Evolutionary conservation across 2,329 filamentous ascomycete species (phyloP), one percentile per base, ranked within the genome.

Genomic region (Grosmannia penicillata): DNA sequence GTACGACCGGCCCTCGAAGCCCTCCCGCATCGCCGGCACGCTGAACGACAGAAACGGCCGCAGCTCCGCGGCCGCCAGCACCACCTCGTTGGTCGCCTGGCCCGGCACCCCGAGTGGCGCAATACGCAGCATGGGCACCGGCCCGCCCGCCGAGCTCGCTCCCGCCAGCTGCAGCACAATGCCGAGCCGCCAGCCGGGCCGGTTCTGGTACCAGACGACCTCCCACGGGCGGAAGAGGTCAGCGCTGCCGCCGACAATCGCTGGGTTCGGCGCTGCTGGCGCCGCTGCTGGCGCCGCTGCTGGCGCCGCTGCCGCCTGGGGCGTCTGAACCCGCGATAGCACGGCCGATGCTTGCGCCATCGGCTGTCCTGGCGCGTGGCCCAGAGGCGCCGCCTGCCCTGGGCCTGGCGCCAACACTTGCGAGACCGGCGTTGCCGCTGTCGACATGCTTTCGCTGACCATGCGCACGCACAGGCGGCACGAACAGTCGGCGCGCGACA

Each of bases 401-500:
- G 7, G 8, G 6, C 7, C 29, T 10, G 29, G n/a, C 15, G 29
- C 29, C 29, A 28, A 11, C 17, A 3, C n/a, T n/a, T n/a, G n/a
- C n/a, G n/a, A n/a, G n/a, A n/a, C n/a, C 19, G 7, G 18, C 1
- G 19, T 14, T 17, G 27, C 5, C 9, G 29, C 19, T 8, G 22
- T 28, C 15, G 15, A 17, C 19, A 22, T 15, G 7, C 17, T 25
- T 31, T 47, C 43, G 35, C 49, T 49, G 13, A 54, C 43, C 47
- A 53, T 49, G 32, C 48, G 51, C 8, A 47, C 42, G 51, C 67
- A 71, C 34, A 67, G 60, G 11, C 64, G 57, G 44, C 68, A 72
- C 37, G 63, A 66, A 49, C 68, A 72, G 43, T 70, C 63, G 32
- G 49, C 56, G 33, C 65, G 63, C 47, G 67, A 62, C 42, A 52